Evolutionary conservation across 352 stramenopile species (phyloP).

Genomic region (Globisporangium echinulatum): DNA sequence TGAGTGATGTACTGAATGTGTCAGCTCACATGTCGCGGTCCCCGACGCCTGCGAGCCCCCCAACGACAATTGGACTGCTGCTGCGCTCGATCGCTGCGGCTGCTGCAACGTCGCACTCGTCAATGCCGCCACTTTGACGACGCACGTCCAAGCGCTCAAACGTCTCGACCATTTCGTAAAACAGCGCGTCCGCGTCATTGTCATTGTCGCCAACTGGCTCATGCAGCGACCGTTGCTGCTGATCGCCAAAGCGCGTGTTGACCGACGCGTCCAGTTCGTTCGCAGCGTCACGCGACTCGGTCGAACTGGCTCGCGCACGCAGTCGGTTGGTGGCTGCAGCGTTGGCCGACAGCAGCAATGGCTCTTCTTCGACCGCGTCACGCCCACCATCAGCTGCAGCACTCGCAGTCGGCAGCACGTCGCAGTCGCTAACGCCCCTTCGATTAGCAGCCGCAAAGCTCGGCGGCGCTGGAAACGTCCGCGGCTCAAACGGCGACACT

Average conservation of each 20-base stretch:
- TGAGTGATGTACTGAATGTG: background rate
- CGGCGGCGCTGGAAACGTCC: background rate
- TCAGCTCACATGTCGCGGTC: background rate
- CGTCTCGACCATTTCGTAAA: conserved; percentile 29
- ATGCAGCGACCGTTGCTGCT: conserved; percentile 7
- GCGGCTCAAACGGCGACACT: conserved; percentile 15
- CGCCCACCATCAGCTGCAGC: conserved; percentile 1
- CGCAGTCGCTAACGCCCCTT: background rate
- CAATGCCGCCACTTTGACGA: background rate
- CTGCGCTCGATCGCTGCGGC: background rate
- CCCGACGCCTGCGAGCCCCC: background rate
- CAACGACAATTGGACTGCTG: conserved; percentile 3
- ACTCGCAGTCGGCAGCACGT: conserved; percentile 1
- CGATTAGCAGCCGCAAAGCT: background rate
- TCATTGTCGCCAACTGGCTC: background rate
- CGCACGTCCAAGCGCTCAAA: conserved; percentile 12
- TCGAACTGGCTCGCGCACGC: too few species aligned
- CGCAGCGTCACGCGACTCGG: background rate
- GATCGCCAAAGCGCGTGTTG: background rate
- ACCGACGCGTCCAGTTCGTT: conserved; percentile 3
- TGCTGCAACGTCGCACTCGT: conserved; percentile 2
- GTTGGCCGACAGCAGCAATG: conserved; percentile 2
- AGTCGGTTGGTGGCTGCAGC: too few species aligned
- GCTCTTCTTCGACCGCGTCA: conserved; percentile 11
- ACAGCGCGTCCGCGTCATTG: conserved; percentile 8